These are phyloP conservation scores for Malassezia restricta DNA, from an alignment of 1,284 basidiomycete species.

Conservation along the genomic window DNA sequence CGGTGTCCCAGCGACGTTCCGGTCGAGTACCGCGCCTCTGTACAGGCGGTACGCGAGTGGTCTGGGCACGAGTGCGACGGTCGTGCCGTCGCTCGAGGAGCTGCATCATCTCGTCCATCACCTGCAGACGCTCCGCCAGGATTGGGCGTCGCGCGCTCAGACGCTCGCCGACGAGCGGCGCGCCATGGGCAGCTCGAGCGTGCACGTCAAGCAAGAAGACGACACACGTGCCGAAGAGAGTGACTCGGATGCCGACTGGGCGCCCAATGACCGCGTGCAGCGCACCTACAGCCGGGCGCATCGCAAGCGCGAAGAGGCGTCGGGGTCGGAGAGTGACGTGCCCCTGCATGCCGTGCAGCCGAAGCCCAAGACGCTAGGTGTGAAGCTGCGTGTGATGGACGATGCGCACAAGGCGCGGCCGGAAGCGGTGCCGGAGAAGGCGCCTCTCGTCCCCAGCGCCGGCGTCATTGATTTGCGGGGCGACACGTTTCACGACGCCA, in stretches of 20 bases:
- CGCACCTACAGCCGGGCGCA: constrained; percentile 5
- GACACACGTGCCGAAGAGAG: background rate
- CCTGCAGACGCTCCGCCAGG: constrained; percentile 1
- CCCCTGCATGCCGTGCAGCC: background rate
- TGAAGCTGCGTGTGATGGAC: background rate
- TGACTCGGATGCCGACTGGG: background rate
- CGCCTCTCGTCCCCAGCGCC: background rate
- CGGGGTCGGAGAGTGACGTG: background rate
- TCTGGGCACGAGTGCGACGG: background rate
- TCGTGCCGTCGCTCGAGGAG: constrained; percentile 8
- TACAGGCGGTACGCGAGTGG: background rate
- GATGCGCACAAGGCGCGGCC: background rate
- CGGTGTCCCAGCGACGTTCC: constrained; percentile 7
- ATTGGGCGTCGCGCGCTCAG: background rate
- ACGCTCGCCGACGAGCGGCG: constrained; percentile 6
- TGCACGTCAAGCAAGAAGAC: background rate
- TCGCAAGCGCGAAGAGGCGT: background rate
- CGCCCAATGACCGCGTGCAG: background rate
- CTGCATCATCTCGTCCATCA: background rate
- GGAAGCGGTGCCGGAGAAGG: background rate
- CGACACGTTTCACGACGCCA: constrained; percentile 9
- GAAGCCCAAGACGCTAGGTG: background rate
- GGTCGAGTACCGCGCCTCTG: constrained; percentile 1
- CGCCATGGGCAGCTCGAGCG: background rate
- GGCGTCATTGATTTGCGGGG: background rate